A percentile compares a stretch with the other conserved stretches of the same genome.
phyloP scores from a whole-genome alignment of 2,329 filamentous ascomycete species.

The Diaporthe sp. region DNA sequence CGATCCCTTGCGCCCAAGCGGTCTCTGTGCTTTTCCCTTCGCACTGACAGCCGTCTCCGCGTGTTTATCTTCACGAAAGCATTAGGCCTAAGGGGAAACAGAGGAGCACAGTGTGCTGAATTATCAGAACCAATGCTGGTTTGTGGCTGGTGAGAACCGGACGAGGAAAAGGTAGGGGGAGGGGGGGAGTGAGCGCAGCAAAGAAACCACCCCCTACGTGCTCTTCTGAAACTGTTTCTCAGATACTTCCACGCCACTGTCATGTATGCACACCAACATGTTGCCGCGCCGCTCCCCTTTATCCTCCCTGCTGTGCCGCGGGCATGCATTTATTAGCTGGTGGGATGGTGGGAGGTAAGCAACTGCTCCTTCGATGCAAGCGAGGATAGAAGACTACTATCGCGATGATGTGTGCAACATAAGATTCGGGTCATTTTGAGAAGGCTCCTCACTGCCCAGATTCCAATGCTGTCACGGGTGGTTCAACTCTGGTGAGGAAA shows the following conservation, averaged over 20 bases:
- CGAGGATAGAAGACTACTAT: not conserved
- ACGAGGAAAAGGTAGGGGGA: not conserved
- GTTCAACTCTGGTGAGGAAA: not conserved
- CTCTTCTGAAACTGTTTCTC: slow-evolving; percentile 25
- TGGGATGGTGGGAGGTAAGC: slow-evolving; percentile 5
- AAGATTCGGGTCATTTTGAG: too few relatives aligned
- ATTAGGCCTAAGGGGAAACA: too few relatives aligned
- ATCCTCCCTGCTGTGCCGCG: slow-evolving; percentile 20
- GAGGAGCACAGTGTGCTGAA: slow-evolving; percentile 26
- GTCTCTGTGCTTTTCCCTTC: slow-evolving; percentile 1
- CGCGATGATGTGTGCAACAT: not conserved
- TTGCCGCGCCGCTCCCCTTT: slow-evolving; percentile 15
- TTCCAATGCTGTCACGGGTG: too few relatives aligned
- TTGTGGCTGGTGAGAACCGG: slow-evolving; percentile 31
- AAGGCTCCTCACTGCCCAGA: not conserved
- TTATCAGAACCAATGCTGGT: not conserved
- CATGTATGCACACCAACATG: slow-evolving; percentile 1
- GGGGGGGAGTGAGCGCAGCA: slow-evolving; percentile 11
- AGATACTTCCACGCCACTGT: slow-evolving; percentile 22
- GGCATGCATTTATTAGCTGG: not conserved
- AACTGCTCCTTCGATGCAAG: slow-evolving; percentile 4
- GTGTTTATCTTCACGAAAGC: not conserved
- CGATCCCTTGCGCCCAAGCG: slow-evolving; percentile 15
- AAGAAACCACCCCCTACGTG: not conserved
- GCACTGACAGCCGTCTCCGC: not conserved